phyloP scores from a whole-genome alignment of 1,284 basidiomycete species.

The Ceratobasidium sp. region DNA sequence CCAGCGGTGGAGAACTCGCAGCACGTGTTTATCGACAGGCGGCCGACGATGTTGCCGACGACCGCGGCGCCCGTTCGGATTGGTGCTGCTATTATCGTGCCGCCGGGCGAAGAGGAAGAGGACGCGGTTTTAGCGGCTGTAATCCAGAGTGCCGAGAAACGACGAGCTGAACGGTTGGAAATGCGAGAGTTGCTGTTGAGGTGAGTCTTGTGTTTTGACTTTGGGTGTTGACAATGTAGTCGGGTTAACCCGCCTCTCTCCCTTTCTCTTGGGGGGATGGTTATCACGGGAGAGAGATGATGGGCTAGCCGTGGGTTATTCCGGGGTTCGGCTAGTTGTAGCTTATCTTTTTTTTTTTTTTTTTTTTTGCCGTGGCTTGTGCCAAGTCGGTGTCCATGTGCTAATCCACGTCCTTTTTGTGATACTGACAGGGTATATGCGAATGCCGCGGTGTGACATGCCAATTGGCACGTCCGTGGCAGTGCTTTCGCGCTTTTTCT shows the following conservation, averaged over 20 bases:
- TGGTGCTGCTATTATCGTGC: constrained; percentile 18
- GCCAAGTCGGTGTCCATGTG: constrained; percentile 2
- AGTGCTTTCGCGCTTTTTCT: constrained; percentile 8
- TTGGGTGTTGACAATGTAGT: neutral
- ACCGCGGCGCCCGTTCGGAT: constrained; percentile 13
- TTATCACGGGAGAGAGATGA: too few relatives aligned
- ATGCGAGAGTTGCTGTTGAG: constrained; percentile 42
- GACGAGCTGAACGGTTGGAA: constrained; percentile 40
- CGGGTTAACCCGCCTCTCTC: too few relatives aligned
- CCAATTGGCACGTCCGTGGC: neutral
- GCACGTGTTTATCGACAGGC: neutral
- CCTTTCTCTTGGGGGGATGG: too few relatives aligned
- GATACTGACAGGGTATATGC: constrained; percentile 22
- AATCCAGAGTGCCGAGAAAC: constrained; percentile 34
- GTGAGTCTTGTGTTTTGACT: constrained; percentile 25
- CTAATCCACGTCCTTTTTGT: constrained; percentile 3
- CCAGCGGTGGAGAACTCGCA: constrained; percentile 12
- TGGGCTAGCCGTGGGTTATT: neutral
- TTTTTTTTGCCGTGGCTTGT: constrained; percentile 11
- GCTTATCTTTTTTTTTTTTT: too few relatives aligned
- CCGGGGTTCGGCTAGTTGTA: constrained; percentile 1
- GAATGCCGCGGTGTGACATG: neutral
- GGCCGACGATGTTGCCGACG: constrained; percentile 16
- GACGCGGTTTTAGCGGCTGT: constrained; percentile 15
- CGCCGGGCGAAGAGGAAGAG: constrained; percentile 11